Base-by-base conservation (phyloP, 2,329 filamentous ascomycete genomes). In the Ophiostoma ulmi region DNA sequence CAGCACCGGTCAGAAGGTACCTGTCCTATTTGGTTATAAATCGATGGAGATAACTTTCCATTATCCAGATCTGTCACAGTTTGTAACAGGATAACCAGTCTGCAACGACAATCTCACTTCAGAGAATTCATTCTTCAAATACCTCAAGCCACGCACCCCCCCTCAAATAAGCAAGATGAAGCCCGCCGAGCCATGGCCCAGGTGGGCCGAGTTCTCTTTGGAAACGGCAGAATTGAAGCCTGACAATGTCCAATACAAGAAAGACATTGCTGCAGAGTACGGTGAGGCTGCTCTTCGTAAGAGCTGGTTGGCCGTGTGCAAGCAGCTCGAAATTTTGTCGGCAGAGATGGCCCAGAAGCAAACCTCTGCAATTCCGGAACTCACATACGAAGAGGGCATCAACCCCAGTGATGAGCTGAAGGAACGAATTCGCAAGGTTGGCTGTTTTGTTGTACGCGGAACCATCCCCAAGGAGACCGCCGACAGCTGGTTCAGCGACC, bases 271-370 rank as follows among this genome's bases (percentile, higher is more conserved):
- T 44, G 74, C 75, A 2, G 72, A 79, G 52, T 82, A 80, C 67
- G 80, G 81, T 4, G 75, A 76, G 39, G 78, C 77, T 5, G 76
- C 77, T 1, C 71, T 83, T 11, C 73, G 72, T 6, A 70, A 76
- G 72, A 79, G 79, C 73, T 83, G 81, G 81, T 55, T 81, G 20
- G 76, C 77, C 39, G 78, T 80, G 3, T 82, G 81, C 74, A 74
- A 78, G 14, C 69, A 78, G 2, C 76, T 83, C 0, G 74, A 79
- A 69, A 68, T 67, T 0, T 71, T 81, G 31, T 81, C 80, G 0
- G 77, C 79, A 10, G 76, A 79, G n/a, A 78, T 83, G 26, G 75
- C 76, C 8, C 73, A 74, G 38, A 77, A 78, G 41, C 78, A 79
- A 17, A 78, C 74, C 13, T 72, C 70, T 36, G 75, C 77, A 3